These are phyloP conservation scores for Teunomyces aglyptinius DNA, from an alignment of 805 yeast species.

Conservation along the genomic window DNA sequence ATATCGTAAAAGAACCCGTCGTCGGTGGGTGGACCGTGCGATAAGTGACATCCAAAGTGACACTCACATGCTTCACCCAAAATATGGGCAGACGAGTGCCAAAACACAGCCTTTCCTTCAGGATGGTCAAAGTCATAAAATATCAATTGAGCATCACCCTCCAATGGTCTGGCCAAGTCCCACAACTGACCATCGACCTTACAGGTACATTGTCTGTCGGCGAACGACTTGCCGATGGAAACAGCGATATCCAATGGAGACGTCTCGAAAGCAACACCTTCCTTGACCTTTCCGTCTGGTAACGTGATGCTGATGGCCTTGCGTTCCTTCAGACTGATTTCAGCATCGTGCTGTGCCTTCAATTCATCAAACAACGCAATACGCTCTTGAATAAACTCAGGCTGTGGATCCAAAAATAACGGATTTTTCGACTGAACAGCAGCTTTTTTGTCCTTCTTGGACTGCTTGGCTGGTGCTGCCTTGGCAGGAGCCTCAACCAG, in stretches of 20 bases:
- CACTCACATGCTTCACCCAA: conserved; percentile 98
- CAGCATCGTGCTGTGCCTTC: conserved; percentile 73
- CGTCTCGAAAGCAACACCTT: conserved; percentile 85
- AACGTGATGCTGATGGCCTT: conserved; percentile 70
- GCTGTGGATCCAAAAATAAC: conserved; percentile 66
- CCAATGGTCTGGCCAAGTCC: conserved; percentile 95
- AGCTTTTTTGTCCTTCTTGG: conserved; percentile 32
- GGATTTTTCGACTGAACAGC: conserved; percentile 18
- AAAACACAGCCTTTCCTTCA: conserved; percentile 94
- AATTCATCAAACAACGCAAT: conserved; percentile 75
- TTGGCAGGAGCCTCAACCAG: conserved; percentile 24
- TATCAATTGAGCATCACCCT: conserved; percentile 64
- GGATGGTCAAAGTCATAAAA: conserved; percentile 87
- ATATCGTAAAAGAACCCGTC: conserved; percentile 98
- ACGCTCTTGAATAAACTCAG: conserved; percentile 81
- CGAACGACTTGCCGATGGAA: conserved; percentile 79
- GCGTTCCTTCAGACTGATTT: conserved; percentile 58
- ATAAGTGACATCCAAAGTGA: conserved; percentile 88
- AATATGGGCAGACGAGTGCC: conserved; percentile 99
- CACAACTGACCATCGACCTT: conserved; percentile 88
- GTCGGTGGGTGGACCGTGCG: conserved; percentile 91
- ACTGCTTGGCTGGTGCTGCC: conserved; percentile 14
- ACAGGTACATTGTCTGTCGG: conserved; percentile 86
- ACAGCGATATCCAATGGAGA: conserved; percentile 84
- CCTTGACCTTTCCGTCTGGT: conserved; percentile 79